Evolutionary conservation across 2,329 filamentous ascomycete genomes (phyloP), one percentile per base, ranked within the genome.

Genomic region (Teratosphaeriaceae sp.): DNA sequence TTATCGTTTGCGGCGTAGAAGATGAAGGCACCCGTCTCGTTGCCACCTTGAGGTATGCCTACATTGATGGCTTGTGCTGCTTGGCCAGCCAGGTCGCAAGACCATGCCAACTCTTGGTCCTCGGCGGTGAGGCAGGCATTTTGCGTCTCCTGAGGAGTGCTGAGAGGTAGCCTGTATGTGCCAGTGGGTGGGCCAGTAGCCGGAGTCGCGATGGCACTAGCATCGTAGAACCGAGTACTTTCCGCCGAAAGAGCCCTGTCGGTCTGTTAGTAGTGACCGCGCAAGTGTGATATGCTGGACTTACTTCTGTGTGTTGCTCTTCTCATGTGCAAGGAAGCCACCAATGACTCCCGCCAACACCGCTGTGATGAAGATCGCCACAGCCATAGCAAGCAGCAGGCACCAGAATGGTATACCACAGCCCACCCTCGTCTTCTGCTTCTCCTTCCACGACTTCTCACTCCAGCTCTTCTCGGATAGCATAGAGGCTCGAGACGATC

Each of bases 61-160:
- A 65, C 53, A 24, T 44, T 51, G 35, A 65, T 54, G 15, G 52
- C 60, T 18, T 59, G 44, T 13, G 52, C 50, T 9, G 54, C 49
- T 9, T 52, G 49, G 19, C 55, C 55, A 31, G 52, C 51, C 7
- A 83, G 67, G 11, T 75, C 69, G 57, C 82, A 86, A 45, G 70
- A 76, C 82, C 82, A 86, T 1, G 80, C 75, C 38, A 69, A 61
- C n/a, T 69, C 65, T 52, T 80, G 73, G 1, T 61, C 68, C 1
- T 71, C 66, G 43, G 82, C 70, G 23, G 69, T 68, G 46, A 85
- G 69, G 57, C 82, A 86, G 0, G 70, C 68, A 30, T 68, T 71
- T 13, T 76, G 73, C 2, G 67, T 65, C 42, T 70, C 67, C 42
- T 69, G 71, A 2, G 72, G 65, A 35, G 71, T 65, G 3, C 79